Percentiles rank a stretch among this genome's conserved stretches.
Evolutionary conservation across 2,329 filamentous ascomycete genomes (phyloP).

Genomic region (Claviceps sp.): DNA sequence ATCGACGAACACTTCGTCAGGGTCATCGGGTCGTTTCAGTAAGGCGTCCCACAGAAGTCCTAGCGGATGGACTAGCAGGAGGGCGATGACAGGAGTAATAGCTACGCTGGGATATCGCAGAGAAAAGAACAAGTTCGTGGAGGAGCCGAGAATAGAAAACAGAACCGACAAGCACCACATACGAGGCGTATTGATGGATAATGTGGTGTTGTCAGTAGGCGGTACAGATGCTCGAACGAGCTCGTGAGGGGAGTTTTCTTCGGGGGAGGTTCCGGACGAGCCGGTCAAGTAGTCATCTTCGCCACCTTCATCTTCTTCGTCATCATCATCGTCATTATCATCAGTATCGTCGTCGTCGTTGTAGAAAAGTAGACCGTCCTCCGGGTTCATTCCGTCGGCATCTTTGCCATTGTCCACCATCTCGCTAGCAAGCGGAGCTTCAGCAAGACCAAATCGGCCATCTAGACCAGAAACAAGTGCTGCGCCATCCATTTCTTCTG

Average conservation of each 20-base stretch:
- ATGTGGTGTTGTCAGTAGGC: conserved; percentile 56
- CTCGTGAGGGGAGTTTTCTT: conserved; percentile 62
- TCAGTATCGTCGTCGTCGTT: conserved; percentile 14
- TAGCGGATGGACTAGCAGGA: conserved; percentile 72
- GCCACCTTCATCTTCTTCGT: conserved; percentile 24
- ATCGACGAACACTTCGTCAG: conserved; percentile 33
- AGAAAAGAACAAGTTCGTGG: conserved; percentile 79
- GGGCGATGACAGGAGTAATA: conserved; percentile 77
- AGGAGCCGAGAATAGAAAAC: conserved; percentile 69
- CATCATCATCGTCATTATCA: conserved; percentile 8
- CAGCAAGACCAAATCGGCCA: conserved; percentile 37
- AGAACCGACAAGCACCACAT: conserved; percentile 76
- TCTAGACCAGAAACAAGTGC: conserved; percentile 39
- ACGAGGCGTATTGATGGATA: conserved; percentile 78
- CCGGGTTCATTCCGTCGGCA: conserved; percentile 20
- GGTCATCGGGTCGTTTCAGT: conserved; percentile 48
- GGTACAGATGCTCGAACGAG: conserved; percentile 71
- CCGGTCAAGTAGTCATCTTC: conserved; percentile 26
- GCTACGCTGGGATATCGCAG: conserved; percentile 81
- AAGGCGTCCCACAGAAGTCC: conserved; percentile 66
- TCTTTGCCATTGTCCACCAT: conserved; percentile 29
- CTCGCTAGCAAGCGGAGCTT: conserved; percentile 32
- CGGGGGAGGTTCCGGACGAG: conserved; percentile 35
- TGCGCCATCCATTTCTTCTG: conserved; percentile 37
- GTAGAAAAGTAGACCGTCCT: conserved; percentile 22